These are phyloP conservation scores for Entoloma clypeatum DNA, from an alignment of 1,284 basidiomycete species.

Conservation along the genomic window DNA sequence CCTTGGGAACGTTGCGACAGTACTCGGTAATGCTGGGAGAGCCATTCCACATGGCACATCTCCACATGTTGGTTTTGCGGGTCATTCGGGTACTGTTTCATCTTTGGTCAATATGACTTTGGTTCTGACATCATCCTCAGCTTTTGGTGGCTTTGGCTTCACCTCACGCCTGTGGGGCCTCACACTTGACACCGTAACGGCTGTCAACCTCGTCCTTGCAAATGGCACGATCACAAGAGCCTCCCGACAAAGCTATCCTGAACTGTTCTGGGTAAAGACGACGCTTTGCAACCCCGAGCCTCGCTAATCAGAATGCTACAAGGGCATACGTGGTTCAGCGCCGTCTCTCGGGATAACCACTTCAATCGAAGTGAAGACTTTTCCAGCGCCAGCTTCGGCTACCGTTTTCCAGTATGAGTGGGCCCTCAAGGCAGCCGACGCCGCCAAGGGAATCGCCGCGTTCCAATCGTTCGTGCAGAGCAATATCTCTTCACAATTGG, in stretches of 20 bases:
- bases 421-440: constrained; percentile 30
- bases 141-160: constrained; percentile 43
- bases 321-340: constrained; percentile 47
- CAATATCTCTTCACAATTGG: constrained; percentile 36
- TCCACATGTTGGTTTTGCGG: constrained; percentile 42
- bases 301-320: too few relatives aligned
- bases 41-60: constrained; percentile 43
- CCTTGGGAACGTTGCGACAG: constrained; percentile 40
- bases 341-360: constrained; percentile 47
- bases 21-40: constrained; percentile 36
- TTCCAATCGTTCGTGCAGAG: constrained; percentile 38
- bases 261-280: constrained; percentile 50
- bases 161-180: constrained; percentile 46
- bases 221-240: constrained; percentile 42
- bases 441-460: constrained; percentile 30
- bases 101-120: neutral
- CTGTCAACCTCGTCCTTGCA: constrained; percentile 41
- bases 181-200: constrained; percentile 40
- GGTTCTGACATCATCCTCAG: constrained; percentile 12
- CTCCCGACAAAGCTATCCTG: constrained; percentile 34
- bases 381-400: constrained; percentile 35
- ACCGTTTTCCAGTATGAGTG: constrained; percentile 39
- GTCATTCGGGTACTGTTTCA: constrained; percentile 41
- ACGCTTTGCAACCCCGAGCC: too few relatives aligned
- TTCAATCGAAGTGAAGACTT: constrained; percentile 40